These are phyloP conservation scores for Neopestalotiopsis clavispora DNA, from an alignment of 2,329 filamentous ascomycete species.

Conservation along the genomic window DNA sequence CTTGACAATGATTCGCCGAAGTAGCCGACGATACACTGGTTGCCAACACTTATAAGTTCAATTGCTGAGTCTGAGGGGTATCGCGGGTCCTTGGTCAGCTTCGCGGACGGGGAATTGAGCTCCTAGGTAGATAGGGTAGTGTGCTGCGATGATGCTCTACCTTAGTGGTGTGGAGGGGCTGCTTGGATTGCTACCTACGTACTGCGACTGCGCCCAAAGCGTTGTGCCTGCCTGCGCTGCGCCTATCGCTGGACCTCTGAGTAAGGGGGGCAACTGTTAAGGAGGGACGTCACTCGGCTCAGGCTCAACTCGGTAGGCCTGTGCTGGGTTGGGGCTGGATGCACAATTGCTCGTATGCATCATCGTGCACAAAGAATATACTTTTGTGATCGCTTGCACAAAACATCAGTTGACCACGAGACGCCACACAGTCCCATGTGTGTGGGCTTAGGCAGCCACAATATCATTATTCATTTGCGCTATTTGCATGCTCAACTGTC, in stretches of 20 bases:
- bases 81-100: neutral
- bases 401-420: too few species aligned
- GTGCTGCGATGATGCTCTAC: conserved; percentile 9
- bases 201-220: conserved; percentile 14
- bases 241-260: conserved; percentile 21
- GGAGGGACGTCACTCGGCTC: conserved; percentile 26
- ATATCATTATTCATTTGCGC: too few species aligned
- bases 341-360: neutral
- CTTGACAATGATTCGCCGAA: conserved; percentile 35
- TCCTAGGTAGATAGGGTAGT: neutral
- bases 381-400: neutral
- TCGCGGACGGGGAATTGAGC: conserved; percentile 1
- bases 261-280: conserved; percentile 21
- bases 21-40: conserved; percentile 16
- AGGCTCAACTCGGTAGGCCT: neutral
- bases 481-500: neutral
- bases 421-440: conserved; percentile 2
- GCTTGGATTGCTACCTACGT: neutral
- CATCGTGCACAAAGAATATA: neutral
- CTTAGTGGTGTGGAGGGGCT: neutral
- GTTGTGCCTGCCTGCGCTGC: conserved; percentile 18
- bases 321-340: neutral
- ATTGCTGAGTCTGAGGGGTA: neutral
- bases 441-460: conserved; percentile 20
- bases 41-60: neutral